These are phyloP conservation scores for Furcasterigmium sp. DNA, from an alignment of 2,329 filamentous ascomycete species.

Conservation along the genomic window DNA sequence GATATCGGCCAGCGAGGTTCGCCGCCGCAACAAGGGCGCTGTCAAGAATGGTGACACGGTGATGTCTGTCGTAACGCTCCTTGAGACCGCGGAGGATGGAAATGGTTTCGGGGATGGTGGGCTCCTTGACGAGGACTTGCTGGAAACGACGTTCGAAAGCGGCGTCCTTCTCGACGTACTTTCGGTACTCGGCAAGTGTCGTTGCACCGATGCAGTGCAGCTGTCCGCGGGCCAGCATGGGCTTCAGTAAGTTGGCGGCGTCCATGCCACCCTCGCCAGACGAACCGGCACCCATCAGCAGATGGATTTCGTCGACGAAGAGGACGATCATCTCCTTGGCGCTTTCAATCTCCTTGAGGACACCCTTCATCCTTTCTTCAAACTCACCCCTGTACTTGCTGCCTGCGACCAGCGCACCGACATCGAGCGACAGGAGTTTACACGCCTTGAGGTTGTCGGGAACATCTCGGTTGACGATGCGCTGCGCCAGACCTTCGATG, in stretches of 20 bases:
- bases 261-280: slow-evolving; percentile 98
- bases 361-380: slow-evolving; percentile 98
- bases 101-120: slow-evolving; percentile 79
- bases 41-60: slow-evolving; percentile 94
- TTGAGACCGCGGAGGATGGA: slow-evolving; percentile 98
- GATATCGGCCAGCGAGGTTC: slow-evolving; percentile 87
- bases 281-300: slow-evolving; percentile 94
- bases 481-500: slow-evolving; percentile 89
- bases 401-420: slow-evolving; percentile 89
- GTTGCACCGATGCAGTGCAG: slow-evolving; percentile 98
- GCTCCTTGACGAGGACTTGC: slow-evolving; percentile 95
- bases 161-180: slow-evolving; percentile 98
- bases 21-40: slow-evolving; percentile 87
- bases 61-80: slow-evolving; percentile 96
- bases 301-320: slow-evolving; percentile 97
- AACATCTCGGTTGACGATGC: slow-evolving; percentile 95
- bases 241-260: slow-evolving; percentile 93
- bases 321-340: slow-evolving; percentile 96
- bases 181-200: slow-evolving; percentile 90
- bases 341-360: slow-evolving; percentile 92
- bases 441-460: slow-evolving; percentile 92
- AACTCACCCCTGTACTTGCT: slow-evolving; percentile 99
- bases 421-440: slow-evolving; percentile 90
- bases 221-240: slow-evolving; percentile 94
- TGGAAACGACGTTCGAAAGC: slow-evolving; percentile 98